Evolutionary conservation across 805 yeast species (phyloP).

Genomic region (Wickerhamomyces ciferrii): DNA sequence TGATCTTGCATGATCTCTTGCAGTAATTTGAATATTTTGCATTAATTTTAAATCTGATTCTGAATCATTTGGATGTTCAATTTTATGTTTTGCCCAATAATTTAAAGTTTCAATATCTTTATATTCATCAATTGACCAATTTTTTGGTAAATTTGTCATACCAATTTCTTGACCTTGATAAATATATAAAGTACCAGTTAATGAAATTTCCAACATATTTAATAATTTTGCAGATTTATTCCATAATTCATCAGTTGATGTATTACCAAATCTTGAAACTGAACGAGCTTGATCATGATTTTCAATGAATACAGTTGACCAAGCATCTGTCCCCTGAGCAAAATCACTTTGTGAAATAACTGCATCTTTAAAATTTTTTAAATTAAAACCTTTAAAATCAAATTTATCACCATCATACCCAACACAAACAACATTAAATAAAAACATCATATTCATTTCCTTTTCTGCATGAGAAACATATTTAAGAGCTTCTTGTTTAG

Average conservation of each 20-base stretch:
- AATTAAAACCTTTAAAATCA: slow-evolving; percentile 26
- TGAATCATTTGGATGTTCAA: slow-evolving; percentile 19
- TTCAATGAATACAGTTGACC: slow-evolving; percentile 51
- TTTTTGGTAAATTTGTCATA: slow-evolving; percentile 37
- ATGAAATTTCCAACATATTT: slow-evolving; percentile 36
- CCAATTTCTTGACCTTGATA: slow-evolving; percentile 63
- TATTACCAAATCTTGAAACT: slow-evolving; percentile 47
- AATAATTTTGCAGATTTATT: slow-evolving; percentile 42
- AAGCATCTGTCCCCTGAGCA: slow-evolving; percentile 45
- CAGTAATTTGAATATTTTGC: slow-evolving; percentile 30
- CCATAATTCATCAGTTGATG: slow-evolving; percentile 25
- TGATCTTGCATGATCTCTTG: slow-evolving; percentile 50
- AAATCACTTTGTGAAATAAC: slow-evolving; percentile 29
- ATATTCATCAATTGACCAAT: slow-evolving; percentile 45
- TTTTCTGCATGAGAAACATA: slow-evolving; percentile 32
- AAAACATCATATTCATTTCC: slow-evolving; percentile 37
- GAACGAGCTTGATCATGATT: slow-evolving; percentile 57
- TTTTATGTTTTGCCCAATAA: slow-evolving; percentile 30
- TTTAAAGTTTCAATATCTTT: slow-evolving; percentile 43
- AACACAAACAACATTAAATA: slow-evolving; percentile 28
- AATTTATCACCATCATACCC: slow-evolving; percentile 36
- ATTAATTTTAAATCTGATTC: slow-evolving; percentile 23
- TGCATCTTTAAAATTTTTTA: slow-evolving; percentile 37
- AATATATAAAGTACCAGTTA: slow-evolving; percentile 50
- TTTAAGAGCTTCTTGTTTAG: slow-evolving; percentile 35